Conservation (phyloP, 257 asterid species). For the Nicotiana otophora region DNA sequence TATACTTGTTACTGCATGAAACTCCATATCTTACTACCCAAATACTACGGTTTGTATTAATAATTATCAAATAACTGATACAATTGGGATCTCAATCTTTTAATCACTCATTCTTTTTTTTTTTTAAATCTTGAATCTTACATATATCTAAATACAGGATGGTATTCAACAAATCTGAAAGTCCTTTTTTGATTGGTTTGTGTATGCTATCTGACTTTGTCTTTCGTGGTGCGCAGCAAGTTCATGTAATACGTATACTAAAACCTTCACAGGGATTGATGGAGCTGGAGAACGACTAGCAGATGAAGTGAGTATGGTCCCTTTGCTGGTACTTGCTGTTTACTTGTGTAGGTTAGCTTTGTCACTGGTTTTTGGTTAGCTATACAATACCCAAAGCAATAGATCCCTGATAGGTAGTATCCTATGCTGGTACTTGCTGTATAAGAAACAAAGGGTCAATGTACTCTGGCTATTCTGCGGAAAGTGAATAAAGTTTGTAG, state of each 20-base stretch:
- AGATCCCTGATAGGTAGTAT: neutral
- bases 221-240: slow-evolving; percentile 55
- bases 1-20: neutral
- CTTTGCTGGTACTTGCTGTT: neutral
- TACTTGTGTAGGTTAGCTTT: neutral
- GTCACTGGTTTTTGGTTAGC: neutral
- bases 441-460: neutral
- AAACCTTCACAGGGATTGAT: slow-evolving; percentile 89
- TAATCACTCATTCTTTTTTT: too few species aligned
- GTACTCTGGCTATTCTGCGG: neutral
- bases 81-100: neutral
- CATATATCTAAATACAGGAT: neutral
- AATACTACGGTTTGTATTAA: neutral
- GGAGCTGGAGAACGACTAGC: slow-evolving; percentile 92
- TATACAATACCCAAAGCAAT: neutral
- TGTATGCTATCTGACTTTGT: neutral
- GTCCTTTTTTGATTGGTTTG: neutral
- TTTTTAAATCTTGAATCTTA: neutral
- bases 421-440: neutral
- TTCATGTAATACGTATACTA: slow-evolving; percentile 75
- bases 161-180: neutral
- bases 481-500: neutral
- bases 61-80: neutral
- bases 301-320: slow-evolving; percentile 73
- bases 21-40: neutral